Evolutionary conservation across 805 yeast genomes (phyloP).

Genomic region (Komagataella ulmi): DNA sequence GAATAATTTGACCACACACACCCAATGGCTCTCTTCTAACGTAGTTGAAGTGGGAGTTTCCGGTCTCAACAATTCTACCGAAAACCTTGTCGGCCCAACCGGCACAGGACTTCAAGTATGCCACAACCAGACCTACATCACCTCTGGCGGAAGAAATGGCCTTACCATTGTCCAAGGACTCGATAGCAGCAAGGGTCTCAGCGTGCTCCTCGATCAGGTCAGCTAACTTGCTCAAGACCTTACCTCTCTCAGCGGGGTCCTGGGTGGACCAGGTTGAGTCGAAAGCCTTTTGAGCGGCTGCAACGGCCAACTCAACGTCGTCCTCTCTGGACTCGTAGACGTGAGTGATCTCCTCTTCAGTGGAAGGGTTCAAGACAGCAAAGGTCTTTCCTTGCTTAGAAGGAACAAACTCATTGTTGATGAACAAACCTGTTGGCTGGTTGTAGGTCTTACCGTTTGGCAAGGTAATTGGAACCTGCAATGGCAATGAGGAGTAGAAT

Average conservation of each 20-base stretch:
- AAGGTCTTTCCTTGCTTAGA: conserved; percentile 47
- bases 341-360: conserved; percentile 56
- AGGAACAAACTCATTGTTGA: conserved; percentile 46
- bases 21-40: conserved; percentile 86
- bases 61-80: conserved; percentile 69
- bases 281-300: conserved; percentile 74
- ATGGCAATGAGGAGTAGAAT: conserved; percentile 19
- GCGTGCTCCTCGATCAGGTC: conserved; percentile 61
- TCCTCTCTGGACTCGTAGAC: conserved; percentile 66
- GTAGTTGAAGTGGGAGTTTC: conserved; percentile 58
- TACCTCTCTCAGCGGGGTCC: conserved; percentile 59
- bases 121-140: conserved; percentile 59
- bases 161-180: conserved; percentile 85
- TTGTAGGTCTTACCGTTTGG: conserved; percentile 56
- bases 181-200: conserved; percentile 66
- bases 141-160: conserved; percentile 57
- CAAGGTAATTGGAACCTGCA: conserved; percentile 29
- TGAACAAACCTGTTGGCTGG: conserved; percentile 45
- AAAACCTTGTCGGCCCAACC: conserved; percentile 85
- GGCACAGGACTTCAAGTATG: conserved; percentile 71
- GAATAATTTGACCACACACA: conserved; percentile 91
- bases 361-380: conserved; percentile 51
- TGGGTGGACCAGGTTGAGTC: conserved; percentile 49
- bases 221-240: conserved; percentile 56
- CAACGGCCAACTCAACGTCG: conserved; percentile 77